Base-by-base conservation (phyloP, 768 basidiomycete species). In the Pleurotus platypus region DNA sequence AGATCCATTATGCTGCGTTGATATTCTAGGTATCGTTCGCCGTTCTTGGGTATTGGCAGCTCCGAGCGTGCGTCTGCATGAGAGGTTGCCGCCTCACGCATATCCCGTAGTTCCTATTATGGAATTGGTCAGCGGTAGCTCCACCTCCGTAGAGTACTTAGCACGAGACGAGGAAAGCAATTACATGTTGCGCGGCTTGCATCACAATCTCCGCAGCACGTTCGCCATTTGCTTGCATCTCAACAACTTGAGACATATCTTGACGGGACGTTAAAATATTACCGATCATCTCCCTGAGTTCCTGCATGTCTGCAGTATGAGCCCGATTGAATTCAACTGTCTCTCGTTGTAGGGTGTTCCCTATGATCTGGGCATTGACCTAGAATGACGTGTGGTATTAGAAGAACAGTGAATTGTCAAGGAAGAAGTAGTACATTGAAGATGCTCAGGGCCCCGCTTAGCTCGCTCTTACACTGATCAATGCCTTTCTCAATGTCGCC, bases 111-210 rank as follows among this genome's bases (percentile, higher is more conserved):
- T 38, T 54, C 58, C 45, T 47, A 24, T 35, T 11, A 35, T 11
- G 11, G 30, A 9, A 15, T 45, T 11, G 16, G 2, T 45, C 42
- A 22, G 42, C 20, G 42, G 43, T 27, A 20, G 49, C 42, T n/a
- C 15, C 12, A 56, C 11, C 6, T 15, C 11, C 47, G 26, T 35
- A 37, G 22, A 27, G 13, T 30, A 56, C 20, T 26, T 26, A 38
- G 45, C 37, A 8, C 6, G 49, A 40, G 30, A 54, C 54, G 47
- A 64, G 49, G 26, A 50, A 3, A 35, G 30, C 50, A 60, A 55
- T 7, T 61, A 80, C 82, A 64, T 70, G 69, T 69, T 86, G 84
- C 8, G 82, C 82, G 20, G 71, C 67, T 47, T 72, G 72, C 84
- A 85, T 85, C 38, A 85, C 68, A 4, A 70, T 65, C 55, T 75